These are phyloP conservation scores for Cladophialophora chaetospira DNA, from an alignment of 2,329 filamentous ascomycete genomes.

Conservation along the genomic window DNA sequence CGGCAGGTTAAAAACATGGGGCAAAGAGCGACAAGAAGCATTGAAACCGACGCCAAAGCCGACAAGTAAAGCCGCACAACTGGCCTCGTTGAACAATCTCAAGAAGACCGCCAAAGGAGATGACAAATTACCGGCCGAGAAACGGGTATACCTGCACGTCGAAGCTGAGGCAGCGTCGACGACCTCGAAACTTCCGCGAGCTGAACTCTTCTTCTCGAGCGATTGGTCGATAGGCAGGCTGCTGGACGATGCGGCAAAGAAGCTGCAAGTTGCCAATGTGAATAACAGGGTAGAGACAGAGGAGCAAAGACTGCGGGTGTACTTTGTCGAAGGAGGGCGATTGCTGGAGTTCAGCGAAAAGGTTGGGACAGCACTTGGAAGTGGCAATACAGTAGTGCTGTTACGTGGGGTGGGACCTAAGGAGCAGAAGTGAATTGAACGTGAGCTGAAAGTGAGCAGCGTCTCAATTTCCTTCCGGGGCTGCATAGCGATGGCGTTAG, in stretches of 20 bases:
- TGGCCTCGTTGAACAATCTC: constrained; percentile 72
- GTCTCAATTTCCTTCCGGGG: neutral
- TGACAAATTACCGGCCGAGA: constrained; percentile 74
- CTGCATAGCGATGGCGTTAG: constrained; percentile 25
- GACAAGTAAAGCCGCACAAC: constrained; percentile 62
- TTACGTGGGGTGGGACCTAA: constrained; percentile 82
- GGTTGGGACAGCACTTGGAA: constrained; percentile 70
- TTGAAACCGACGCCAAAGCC: constrained; percentile 68
- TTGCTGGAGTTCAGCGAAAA: constrained; percentile 87
- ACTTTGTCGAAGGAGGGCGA: constrained; percentile 87
- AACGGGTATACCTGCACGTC: constrained; percentile 86
- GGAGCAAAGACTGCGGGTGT: constrained; percentile 79
- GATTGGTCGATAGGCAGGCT: constrained; percentile 86
- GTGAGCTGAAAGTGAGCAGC: neutral
- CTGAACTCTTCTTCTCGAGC: constrained; percentile 75
- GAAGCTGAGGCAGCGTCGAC: constrained; percentile 81
- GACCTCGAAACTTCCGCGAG: constrained; percentile 77
- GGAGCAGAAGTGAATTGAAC: constrained; percentile 27
- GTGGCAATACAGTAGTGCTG: constrained; percentile 87
- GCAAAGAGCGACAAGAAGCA: constrained; percentile 68
- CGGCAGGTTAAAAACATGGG: constrained; percentile 77
- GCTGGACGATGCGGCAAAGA: constrained; percentile 48
- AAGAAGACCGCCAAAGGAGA: constrained; percentile 92
- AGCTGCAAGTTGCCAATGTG: constrained; percentile 47
- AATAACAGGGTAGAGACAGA: constrained; percentile 48